Base-by-base conservation (phyloP, 495 filamentous ascomycete species). In the Staphylotrichum tortipilum region DNA sequence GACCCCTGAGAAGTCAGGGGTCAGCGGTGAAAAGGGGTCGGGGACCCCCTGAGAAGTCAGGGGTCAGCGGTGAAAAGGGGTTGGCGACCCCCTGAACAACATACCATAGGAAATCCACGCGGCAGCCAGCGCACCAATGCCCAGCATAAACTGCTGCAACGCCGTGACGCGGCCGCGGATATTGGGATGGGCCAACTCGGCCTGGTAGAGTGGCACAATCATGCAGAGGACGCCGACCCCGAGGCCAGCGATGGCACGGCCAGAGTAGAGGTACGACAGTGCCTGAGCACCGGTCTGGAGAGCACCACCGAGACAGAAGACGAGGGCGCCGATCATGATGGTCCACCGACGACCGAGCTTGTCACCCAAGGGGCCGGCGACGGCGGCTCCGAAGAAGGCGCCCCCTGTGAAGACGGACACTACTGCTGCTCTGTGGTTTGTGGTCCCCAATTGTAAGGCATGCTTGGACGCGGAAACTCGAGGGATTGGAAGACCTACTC, bases 131-230 rank as follows among this genome's bases (percentile, higher is more conserved):
- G 47, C 47, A 43, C 47, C 47, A 4, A 49, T 35, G 5, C 47
- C 47, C 2, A 49, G 28, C 47, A 49, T 49, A 9, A 49, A 49
- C 38, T 49, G 47, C 38, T 49, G 47, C 38, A 49, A 29, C 19
- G 47, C 37, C 1, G 47, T 49, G 7, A 49, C 38, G 3, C 47
- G 37, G 22, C 47, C 47, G 9, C 47, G 37, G 29, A 49, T 49
- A 38, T 29, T 35, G 29, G 47, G 47, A 36, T 49, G 47, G 2
- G 37, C 28, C 29, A 49, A 30, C 38, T 49, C 47, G n/a, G 47
- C 47, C 30, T 49, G 47, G 21, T 49, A 49, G 3, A 49, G 38
- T 2, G 47, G 47, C 3, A 49, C 30, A 4, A 49, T 49, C 47
- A 49, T 49, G 30, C 37, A 42, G 0, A 49, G 38, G 6, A 35